Evolutionary conservation across 805 yeast species (phyloP), one percentile per base, ranked within the genome.

Genomic region (Lipomyces starkeyi): DNA sequence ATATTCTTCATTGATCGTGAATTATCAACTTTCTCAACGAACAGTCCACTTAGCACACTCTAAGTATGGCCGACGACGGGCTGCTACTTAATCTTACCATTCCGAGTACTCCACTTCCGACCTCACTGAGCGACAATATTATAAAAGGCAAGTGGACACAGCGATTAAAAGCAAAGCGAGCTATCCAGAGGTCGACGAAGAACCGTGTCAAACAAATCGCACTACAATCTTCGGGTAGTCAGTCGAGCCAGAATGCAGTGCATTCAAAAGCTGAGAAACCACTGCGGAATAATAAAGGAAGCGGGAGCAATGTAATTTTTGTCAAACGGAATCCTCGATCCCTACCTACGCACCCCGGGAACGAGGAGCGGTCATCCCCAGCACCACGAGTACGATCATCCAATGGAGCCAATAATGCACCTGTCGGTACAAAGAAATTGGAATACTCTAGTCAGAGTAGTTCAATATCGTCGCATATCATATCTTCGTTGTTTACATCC

Each of bases 91-190:
- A 94, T 77, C 88, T 94, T 75, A 85, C 88, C 35, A 79, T 83
- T 3, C 82, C 83, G n/a, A 22, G 34, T 6, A 17, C 34, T 75
- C 75, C 29, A 75, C 72, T 11, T 76, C 78, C 8, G 68, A 74
- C 59, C 61, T 70, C 57, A 68, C 75, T 73, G 13, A 71, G 73
- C 34, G 67, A 70, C 71, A 66, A 74, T 65, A 71, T 71, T 1
- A 81, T 85, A 1, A 94, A 94, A 49, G 97, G 96, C 17, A 84
- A 84, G 71, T 91, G 97, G 97, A 88, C 85, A 73, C 96, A 91
- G 66, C 84, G 97, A 70, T 81, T 95, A 73, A 86, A 85, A 75
- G 80, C 86, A 67, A 87, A 86, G 74, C 75, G 76, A 73, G 81
- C 72, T n/a, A 68, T 66, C 22, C 67, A 67, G 53, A 47, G 59